Base-by-base conservation (phyloP, 768 basidiomycete genomes). In the Favolaschia claudopus region DNA sequence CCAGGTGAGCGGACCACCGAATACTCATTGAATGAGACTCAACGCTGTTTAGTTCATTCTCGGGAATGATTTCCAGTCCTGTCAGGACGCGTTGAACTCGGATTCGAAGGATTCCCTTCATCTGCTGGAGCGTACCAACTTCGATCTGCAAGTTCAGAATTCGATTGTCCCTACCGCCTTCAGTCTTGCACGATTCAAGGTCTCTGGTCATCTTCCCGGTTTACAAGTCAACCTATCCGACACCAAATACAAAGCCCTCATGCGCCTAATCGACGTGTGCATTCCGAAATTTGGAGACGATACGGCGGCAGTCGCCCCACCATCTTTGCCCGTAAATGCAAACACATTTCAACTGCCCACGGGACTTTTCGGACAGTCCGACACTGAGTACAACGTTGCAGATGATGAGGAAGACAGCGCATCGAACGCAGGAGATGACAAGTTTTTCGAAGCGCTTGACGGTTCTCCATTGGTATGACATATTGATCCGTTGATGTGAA, bases 151-250 rank as follows among this genome's bases (percentile, higher is more conserved):
- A 68, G 85, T 97, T 17, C 92, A 97, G 67, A 96, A 91, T 68
- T 97, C 95, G 2, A 99, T 99, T 63, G 88, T 97, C 29, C 91
- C 93, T 0, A 86, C 85, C 48, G 92, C 87, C 14, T 79, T 90
- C 47, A 94, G 84, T 64, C 82, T 99, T 43, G 85, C 95, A 2
- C 84, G 91, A 34, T 91, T 99, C 82, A 99, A 95, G 73, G 81
- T 98, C 45, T 86, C 93, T 0, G 97, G 96, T 8, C 89, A 88
- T 58, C 77, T 99, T 36, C 96, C 96, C 2, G 85, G 85, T 28
- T 80, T 99, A 10, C 91, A 92, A 68, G 82, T 97, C 71, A 99
- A 99, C 72, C 76, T 96, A 40, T 95, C 93, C 20, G 93, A 95
- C 67, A 85, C 85, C 8, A 96, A 96, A 72, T 96, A 96, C 75